Percentiles rank a stretch among this genome's conserved stretches.
phyloP scores from a whole-genome alignment of 768 basidiomycete genomes.

The Cystobasidium onofrii region DNA sequence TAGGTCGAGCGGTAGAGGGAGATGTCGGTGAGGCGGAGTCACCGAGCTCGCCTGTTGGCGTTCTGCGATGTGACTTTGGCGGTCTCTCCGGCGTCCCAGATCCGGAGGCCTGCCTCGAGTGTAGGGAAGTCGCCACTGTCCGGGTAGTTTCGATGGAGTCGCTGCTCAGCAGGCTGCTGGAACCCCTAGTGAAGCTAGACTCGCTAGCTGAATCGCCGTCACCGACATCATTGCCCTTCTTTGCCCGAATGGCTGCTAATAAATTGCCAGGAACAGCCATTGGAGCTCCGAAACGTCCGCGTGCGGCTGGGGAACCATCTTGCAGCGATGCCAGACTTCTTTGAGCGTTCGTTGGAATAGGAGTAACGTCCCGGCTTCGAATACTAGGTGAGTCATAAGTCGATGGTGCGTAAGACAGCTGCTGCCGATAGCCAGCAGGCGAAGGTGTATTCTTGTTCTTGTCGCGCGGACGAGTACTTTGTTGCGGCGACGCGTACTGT shows the following conservation, averaged over 20 bases:
- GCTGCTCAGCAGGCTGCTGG: not conserved
- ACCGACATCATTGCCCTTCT: not conserved
- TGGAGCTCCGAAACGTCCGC: conserved; percentile 6
- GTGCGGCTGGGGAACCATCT: not conserved
- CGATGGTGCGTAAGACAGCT: conserved; percentile 16
- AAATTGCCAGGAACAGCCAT: not conserved
- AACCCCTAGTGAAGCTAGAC: not conserved
- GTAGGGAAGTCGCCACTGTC: conserved; percentile 15
- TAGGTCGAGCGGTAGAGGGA: not conserved
- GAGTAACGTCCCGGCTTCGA: not conserved
- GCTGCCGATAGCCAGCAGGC: not conserved
- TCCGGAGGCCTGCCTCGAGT: conserved; percentile 6
- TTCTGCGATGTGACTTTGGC: conserved; percentile 21
- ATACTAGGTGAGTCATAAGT: not conserved
- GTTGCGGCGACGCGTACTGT: conserved; percentile 33
- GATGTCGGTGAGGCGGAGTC: not conserved
- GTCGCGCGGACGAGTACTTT: conserved; percentile 25
- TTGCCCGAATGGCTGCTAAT: not conserved
- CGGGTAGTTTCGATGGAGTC: conserved; percentile 8
- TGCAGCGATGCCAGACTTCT: not conserved
- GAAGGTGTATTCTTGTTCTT: conserved; percentile 17
- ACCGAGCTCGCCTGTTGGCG: not conserved
- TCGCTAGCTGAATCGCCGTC: conserved; percentile 18
- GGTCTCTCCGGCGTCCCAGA: conserved; percentile 18
- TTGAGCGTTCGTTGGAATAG: conserved; percentile 1